These are phyloP conservation scores for Suillus tomentosus DNA, from an alignment of 768 basidiomycete species.

Conservation along the genomic window DNA sequence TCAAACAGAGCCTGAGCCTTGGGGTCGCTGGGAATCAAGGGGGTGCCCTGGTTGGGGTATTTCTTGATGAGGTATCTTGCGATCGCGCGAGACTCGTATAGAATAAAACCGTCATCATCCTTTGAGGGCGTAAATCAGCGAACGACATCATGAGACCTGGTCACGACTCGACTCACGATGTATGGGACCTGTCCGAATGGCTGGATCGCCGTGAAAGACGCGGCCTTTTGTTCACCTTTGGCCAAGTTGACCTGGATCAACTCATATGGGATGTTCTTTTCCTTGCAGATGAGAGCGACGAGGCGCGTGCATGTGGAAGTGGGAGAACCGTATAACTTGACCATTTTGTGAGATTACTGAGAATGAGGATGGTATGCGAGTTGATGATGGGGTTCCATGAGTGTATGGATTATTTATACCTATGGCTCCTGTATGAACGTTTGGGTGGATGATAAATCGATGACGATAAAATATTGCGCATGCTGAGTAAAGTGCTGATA, in stretches of 20 bases:
- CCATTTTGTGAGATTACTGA: constrained; percentile 26
- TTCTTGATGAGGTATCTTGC: constrained; percentile 58
- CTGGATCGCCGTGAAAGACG: constrained; percentile 48
- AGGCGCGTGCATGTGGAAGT: constrained; percentile 51
- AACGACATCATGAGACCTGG: neutral
- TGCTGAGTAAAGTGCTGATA: no score
- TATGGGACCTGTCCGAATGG: constrained; percentile 60
- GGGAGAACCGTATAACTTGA: constrained; percentile 35
- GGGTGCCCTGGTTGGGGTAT: constrained; percentile 50
- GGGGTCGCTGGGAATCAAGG: constrained; percentile 49
- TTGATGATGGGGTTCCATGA: no score
- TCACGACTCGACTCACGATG: constrained; percentile 29
- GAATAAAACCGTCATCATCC: constrained; percentile 63
- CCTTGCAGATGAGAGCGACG: constrained; percentile 53
- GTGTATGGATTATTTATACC: no score
- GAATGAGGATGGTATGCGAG: no score
- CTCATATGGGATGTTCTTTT: constrained; percentile 60
- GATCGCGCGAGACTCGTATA: constrained; percentile 68
- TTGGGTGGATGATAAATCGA: no score
- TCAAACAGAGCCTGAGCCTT: constrained; percentile 36
- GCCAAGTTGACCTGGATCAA: constrained; percentile 44
- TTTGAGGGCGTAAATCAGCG: constrained; percentile 13
- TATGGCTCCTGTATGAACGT: no score
- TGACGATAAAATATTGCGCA: no score
- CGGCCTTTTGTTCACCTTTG: constrained; percentile 47